Conservation (phyloP, 148 eudicot species). For the Rhododendron williamsianum region DNA sequence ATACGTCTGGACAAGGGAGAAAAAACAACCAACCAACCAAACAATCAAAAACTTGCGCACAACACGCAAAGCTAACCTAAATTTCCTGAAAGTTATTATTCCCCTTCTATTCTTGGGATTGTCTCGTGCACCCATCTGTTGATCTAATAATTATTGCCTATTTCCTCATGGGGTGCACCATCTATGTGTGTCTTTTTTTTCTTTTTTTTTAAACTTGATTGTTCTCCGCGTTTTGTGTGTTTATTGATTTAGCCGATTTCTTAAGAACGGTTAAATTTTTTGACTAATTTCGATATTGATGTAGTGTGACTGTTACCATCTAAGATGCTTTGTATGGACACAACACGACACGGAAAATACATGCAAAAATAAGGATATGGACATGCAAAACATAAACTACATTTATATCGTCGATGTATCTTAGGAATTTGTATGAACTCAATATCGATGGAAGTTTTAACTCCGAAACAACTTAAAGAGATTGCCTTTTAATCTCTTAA, state of each 20-base stretch:
- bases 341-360: too few species aligned
- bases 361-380: too few species aligned
- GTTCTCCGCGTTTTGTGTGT: neutral
- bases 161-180: neutral
- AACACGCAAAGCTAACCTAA: slow-evolving; percentile 22
- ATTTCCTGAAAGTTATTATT: slow-evolving; percentile 5
- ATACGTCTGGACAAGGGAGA: neutral
- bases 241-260: neutral
- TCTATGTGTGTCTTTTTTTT: too few species aligned
- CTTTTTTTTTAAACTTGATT: neutral
- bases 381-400: too few species aligned
- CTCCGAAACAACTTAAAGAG: neutral
- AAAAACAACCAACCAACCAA: neutral
- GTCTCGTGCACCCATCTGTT: neutral
- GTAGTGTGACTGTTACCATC: too few species aligned
- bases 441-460: neutral
- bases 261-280: neutral
- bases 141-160: neutral
- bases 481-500: neutral
- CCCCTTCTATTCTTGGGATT: neutral
- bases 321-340: too few species aligned
- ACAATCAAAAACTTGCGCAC: slow-evolving; percentile 9
- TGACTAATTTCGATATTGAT: too few species aligned
- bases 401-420: too few species aligned
- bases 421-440: too few species aligned